phyloP scores from a whole-genome alignment of 2,329 filamentous ascomycete species.

The Calcarisporium arbuscula region DNA sequence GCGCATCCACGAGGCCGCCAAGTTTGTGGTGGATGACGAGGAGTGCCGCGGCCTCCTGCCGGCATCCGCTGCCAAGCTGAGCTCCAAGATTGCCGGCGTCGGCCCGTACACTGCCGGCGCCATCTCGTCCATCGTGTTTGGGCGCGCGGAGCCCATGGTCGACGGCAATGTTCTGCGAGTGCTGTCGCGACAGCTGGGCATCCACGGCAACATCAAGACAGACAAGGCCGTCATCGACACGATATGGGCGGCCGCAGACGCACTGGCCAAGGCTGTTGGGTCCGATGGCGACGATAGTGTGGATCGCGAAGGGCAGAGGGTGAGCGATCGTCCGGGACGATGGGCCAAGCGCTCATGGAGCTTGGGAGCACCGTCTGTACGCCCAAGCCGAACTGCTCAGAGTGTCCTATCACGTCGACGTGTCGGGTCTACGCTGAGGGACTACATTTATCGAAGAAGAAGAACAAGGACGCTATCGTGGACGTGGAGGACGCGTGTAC shows the following conservation, averaged over 20 bases:
- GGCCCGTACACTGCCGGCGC: constrained; percentile 58
- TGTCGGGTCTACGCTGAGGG: constrained; percentile 48
- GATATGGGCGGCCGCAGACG: constrained; percentile 53
- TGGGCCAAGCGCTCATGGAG: constrained; percentile 63
- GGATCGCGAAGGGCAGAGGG: constrained; percentile 16
- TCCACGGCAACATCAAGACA: constrained; percentile 50
- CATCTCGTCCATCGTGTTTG: constrained; percentile 57
- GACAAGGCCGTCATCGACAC: constrained; percentile 46
- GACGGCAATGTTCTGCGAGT: constrained; percentile 59
- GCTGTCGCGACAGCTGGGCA: constrained; percentile 52
- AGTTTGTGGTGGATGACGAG: constrained; percentile 38
- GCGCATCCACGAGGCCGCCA: constrained; percentile 51
- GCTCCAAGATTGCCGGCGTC: constrained; percentile 50
- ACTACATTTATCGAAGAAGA: constrained; percentile 19
- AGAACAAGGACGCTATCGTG: constrained; percentile 9
- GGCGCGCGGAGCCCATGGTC: constrained; percentile 51
- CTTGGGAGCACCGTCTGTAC: constrained; percentile 57
- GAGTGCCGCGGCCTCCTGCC: constrained; percentile 44
- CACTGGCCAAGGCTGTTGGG: constrained; percentile 46
- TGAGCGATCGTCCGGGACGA: constrained; percentile 47
- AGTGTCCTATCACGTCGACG: constrained; percentile 43
- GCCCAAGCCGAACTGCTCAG: constrained; percentile 50
- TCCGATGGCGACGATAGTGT: constrained; percentile 22
- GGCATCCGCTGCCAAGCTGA: constrained; percentile 34
- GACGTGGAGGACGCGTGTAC: constrained; percentile 48